Evolutionary conservation across 2,329 filamentous ascomycete genomes (phyloP), one percentile per base, ranked within the genome.

Genomic region (Ascochyta lentis): DNA sequence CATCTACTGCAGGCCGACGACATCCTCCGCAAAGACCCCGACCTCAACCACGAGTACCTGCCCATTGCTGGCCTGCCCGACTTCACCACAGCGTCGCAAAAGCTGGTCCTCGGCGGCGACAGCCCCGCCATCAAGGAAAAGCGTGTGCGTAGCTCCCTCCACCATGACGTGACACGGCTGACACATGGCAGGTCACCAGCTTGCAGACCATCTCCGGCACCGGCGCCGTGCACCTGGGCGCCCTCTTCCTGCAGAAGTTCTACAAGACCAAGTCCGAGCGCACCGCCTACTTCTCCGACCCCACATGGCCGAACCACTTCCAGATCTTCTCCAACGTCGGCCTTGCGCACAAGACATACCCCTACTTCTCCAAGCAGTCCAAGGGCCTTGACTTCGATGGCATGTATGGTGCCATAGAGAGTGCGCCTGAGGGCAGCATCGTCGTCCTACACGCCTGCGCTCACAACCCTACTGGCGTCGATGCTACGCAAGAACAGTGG

Each of bases 291-390:
- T 83, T 98, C 77, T 96, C 92, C 71, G 90, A 90, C 77, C 95
- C 95, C 49, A 99, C 95, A 59, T 99, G 95, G 95, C 92, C 90
- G 66, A 99, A 99, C 82, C 95, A 99, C 86, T 89, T 96, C 81
- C 95, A 98, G 79, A 97, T 99, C 83, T 96, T 99, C 82, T 86
- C 83, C 78, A 98, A 98, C 74, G 92, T 97, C 72, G 84, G 85
- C 67, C 82, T 98, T 27, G 80, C 86, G 31, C 86, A 92, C 68
- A 88, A 88, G 66, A 86, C 86, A 64, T 99, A 99, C 81, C 95
- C 94, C 45, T 99, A 99, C 84, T 99, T 96, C 81, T 89, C 88
- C 76, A 87, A 91, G 75, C 76, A 90, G 74, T 96, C 93, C 64
- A 93, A 92, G 76, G 93, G 92, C 45, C 88, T 99, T 48, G 92